A percentile compares a stretch with the other conserved stretches of the same genome.
Conservation (phyloP, 805 yeast genomes). For the Zygoascus ofunaensis region DNA sequence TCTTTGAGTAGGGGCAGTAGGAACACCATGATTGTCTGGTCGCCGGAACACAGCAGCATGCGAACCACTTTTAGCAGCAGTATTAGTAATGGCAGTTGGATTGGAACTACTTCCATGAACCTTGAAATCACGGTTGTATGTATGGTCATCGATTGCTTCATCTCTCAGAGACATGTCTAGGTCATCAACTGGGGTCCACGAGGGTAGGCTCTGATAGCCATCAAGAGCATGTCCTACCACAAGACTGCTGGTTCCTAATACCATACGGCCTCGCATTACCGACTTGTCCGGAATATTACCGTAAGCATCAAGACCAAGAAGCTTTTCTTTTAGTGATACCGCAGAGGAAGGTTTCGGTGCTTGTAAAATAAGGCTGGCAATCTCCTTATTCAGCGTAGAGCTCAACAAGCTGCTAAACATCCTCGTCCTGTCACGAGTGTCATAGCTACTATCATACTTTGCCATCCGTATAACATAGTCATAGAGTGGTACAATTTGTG, state of each 20-base stretch:
- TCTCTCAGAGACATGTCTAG: slow-evolving; percentile 30
- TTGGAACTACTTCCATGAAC: background rate
- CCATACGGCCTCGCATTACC: slow-evolving; percentile 11
- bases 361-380: slow-evolving; percentile 63
- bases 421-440: slow-evolving; percentile 79
- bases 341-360: slow-evolving; percentile 65
- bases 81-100: background rate
- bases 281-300: background rate
- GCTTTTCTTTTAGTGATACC: slow-evolving; percentile 13
- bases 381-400: slow-evolving; percentile 41
- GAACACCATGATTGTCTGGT: slow-evolving; percentile 10
- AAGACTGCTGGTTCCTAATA: slow-evolving; percentile 27
- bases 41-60: background rate
- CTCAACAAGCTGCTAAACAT: slow-evolving; percentile 54
- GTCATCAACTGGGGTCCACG: slow-evolving; percentile 37
- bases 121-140: background rate
- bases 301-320: slow-evolving; percentile 5
- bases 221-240: slow-evolving; percentile 25
- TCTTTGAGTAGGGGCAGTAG: slow-evolving; percentile 27
- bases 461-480: slow-evolving; percentile 52
- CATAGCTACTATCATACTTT: slow-evolving; percentile 65
- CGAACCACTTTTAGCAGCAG: background rate
- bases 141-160: slow-evolving; percentile 10
- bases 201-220: slow-evolving; percentile 28
- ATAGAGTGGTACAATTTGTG: slow-evolving; percentile 42